These are phyloP conservation scores for Macadamia tetraphylla DNA, from an alignment of 164 flowering plant species.

Conservation along the genomic window DNA sequence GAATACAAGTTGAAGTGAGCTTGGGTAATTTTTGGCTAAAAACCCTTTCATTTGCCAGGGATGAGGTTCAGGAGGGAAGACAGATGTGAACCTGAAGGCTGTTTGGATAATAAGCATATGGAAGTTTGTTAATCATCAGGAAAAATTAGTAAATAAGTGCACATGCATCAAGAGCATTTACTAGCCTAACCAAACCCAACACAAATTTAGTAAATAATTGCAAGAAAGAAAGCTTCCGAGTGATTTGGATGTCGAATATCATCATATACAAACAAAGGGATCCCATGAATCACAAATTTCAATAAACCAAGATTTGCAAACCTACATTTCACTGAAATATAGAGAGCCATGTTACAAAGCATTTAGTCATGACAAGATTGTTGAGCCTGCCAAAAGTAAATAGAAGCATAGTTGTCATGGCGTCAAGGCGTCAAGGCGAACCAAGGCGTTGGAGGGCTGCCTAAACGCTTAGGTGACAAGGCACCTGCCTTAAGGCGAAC, in stretches of 20 bases:
- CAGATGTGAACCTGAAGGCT: constrained; percentile 91
- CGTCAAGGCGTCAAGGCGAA: too few relatives aligned
- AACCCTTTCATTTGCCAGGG: constrained; percentile 55
- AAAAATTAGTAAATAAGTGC: not conserved
- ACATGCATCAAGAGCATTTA: not conserved
- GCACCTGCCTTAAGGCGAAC: too few relatives aligned
- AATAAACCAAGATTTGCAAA: not conserved
- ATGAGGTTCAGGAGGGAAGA: constrained; percentile 86
- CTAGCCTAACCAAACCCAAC: not conserved
- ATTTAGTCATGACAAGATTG: too few relatives aligned
- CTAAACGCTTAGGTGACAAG: too few relatives aligned
- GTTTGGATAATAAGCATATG: constrained; percentile 18
- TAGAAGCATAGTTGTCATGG: too few relatives aligned
- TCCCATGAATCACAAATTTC: not conserved
- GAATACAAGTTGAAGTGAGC: constrained; percentile 53
- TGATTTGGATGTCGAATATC: not conserved
- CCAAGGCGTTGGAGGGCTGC: too few relatives aligned
- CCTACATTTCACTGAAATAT: not conserved
- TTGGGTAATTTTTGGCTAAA: constrained; percentile 33
- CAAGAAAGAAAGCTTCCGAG: not conserved
- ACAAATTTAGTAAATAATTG: not conserved
- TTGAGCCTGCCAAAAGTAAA: too few relatives aligned
- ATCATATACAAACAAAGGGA: not conserved
- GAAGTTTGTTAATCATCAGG: not conserved
- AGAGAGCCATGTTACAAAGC: not conserved